These are phyloP conservation scores for Spathaspora passalidarum DNA, from an alignment of 805 yeast species.

Conservation along the genomic window DNA sequence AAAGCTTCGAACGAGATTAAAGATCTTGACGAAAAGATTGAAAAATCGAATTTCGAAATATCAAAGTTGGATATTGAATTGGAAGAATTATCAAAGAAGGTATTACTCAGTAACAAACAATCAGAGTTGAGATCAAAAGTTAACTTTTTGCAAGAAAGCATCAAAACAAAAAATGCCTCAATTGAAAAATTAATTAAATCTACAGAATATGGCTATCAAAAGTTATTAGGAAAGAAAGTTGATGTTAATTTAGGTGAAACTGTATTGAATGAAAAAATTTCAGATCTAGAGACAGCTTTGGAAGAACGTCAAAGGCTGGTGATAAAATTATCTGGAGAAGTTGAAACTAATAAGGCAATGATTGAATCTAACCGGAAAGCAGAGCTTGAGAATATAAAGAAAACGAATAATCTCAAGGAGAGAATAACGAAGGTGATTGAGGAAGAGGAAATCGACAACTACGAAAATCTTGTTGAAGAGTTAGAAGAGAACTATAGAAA, in stretches of 20 bases:
- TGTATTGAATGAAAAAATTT: constrained; percentile 8
- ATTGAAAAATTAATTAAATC: constrained; percentile 23
- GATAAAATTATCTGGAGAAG: constrained; percentile 5
- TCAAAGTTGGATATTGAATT: constrained; percentile 30
- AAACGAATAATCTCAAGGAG: constrained; percentile 3
- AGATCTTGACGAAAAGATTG: constrained; percentile 25
- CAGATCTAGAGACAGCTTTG: constrained; percentile 3
- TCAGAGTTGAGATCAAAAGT: constrained; percentile 58
- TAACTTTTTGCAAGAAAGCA: constrained; percentile 41
- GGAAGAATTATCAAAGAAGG: constrained; percentile 51
- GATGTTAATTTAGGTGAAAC: constrained; percentile 5
- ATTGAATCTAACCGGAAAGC: constrained; percentile 2
- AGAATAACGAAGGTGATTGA: constrained; percentile 24
- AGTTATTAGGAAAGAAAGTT: constrained; percentile 12
- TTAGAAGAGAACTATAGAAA: constrained; percentile 61
- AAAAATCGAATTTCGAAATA: constrained; percentile 34
- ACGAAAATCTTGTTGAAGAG: constrained; percentile 48
- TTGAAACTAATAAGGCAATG: constrained; percentile 6
- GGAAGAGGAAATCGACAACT: constrained; percentile 45
- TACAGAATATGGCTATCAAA: constrained; percentile 19
- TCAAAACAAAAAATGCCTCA: constrained; percentile 24
- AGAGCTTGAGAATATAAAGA: not conserved
- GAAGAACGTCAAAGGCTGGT: constrained; percentile 7
- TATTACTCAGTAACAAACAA: constrained; percentile 52
- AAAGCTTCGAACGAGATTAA: constrained; percentile 13